Base-by-base conservation (phyloP, 139 green algal species). In the Micractinium sp. region DNA sequence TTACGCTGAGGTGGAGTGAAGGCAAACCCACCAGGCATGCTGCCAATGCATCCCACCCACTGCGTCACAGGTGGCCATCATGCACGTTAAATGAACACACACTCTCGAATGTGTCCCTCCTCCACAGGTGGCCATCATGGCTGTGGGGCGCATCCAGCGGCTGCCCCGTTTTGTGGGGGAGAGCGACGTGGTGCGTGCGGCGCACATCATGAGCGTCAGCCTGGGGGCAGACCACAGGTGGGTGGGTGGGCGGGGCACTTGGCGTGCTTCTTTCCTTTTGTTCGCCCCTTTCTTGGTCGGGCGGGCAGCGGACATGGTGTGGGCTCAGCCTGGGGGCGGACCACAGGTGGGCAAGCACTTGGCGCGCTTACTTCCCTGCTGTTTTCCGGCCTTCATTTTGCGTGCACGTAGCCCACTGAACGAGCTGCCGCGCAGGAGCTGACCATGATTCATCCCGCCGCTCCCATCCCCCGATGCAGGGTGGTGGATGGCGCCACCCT, bases 401-500 rank as follows among this genome's bases (percentile, higher is more conserved):
- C n/a, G n/a, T n/a, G n/a, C n/a, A n/a, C n/a, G n/a, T n/a, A n/a
- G n/a, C n/a, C n/a, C n/a, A n/a, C n/a, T n/a, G n/a, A n/a, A n/a
- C n/a, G n/a, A n/a, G n/a, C n/a, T n/a, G n/a, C n/a, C n/a, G n/a
- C n/a, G n/a, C n/a, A n/a, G n/a, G n/a, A n/a, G n/a, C n/a, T n/a
- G n/a, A n/a, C 63, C 63, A 31, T 71, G 63, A 25, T 25, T 12
- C 22, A 2, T 27, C 14, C 38, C n/a, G 4, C 15, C 20, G 31
- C 66, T 78, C 74, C 33, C 23, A 41, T 1, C n/a, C 61, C 38
- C 61, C 38, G 31, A 35, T 36, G 86, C 89, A 91, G 97, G 16
- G 95, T 98, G 41, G 88, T 99, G 27, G 97, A 99, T 90, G 97
- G 97, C 3, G 96, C 95, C 12, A 95, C 89, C 1, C 86, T 99